Evolutionary conservation across 371 early-diverging fungal species (phyloP).

Genomic region (Vairimorpha necatrix): DNA sequence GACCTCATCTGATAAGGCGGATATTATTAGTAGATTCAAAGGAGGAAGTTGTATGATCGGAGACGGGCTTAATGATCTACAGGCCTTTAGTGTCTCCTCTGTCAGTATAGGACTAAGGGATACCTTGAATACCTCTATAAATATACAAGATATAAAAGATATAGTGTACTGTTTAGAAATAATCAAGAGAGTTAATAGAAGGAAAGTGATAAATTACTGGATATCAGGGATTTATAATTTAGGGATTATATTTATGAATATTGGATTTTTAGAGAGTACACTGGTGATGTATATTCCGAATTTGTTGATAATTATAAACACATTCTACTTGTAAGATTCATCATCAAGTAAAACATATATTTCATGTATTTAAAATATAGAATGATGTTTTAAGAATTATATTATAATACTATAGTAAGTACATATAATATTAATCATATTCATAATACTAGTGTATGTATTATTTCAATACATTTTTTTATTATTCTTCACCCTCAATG

Average conservation of each 20-base stretch:
- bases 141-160: neutral
- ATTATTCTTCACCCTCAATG: neutral
- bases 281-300: neutral
- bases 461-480: too few relatives aligned
- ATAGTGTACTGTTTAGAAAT: neutral
- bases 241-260: neutral
- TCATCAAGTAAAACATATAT: too few relatives aligned
- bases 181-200: neutral
- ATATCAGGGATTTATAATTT: neutral
- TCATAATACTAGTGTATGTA: too few relatives aligned
- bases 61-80: constrained; percentile 21
- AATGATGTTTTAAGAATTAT: too few relatives aligned
- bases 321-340: neutral
- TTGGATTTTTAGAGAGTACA: neutral
- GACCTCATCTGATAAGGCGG: neutral
- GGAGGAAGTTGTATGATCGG: neutral
- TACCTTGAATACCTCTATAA: neutral
- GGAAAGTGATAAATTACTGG: constrained; percentile 8
- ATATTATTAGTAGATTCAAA: neutral
- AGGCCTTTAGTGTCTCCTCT: neutral
- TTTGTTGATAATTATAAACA: neutral
- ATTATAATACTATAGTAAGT: too few relatives aligned
- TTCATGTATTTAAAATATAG: too few relatives aligned
- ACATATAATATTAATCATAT: too few relatives aligned
- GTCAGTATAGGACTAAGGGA: neutral